Percentiles rank a stretch among this genome's conserved stretches.
These are phyloP conservation scores for Talaromyces sp. DNA, from an alignment of 2,329 filamentous ascomycete genomes.

Conservation along the genomic window DNA sequence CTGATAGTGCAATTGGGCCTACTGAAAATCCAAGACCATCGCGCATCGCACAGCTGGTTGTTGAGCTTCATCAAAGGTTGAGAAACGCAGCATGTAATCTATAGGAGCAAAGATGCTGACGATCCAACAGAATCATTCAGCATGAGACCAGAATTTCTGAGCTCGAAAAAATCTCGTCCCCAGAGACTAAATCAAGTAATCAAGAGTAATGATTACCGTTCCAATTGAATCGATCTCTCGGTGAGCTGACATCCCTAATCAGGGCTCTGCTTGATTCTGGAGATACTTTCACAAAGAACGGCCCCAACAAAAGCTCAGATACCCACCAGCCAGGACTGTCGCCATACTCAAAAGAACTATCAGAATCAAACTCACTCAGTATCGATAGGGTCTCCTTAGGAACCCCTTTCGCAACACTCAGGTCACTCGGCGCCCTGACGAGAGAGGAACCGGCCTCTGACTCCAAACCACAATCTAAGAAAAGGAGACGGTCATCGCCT, in stretches of 20 bases:
- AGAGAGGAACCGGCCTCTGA: slow-evolving; percentile 17
- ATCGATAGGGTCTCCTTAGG: slow-evolving; percentile 23
- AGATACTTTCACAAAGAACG: neutral
- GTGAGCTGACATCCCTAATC: no score
- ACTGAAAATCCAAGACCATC: slow-evolving; percentile 19
- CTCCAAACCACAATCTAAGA: slow-evolving; percentile 6
- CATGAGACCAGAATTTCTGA: slow-evolving; percentile 10
- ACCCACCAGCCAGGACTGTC: neutral
- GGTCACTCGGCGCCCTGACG: slow-evolving; percentile 21
- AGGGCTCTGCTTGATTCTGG: neutral
- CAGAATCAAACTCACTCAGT: slow-evolving; percentile 13
- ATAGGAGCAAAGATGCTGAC: neutral
- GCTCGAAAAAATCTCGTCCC: neutral
- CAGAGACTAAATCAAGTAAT: neutral
- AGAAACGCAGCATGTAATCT: neutral
- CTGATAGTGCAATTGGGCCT: slow-evolving; percentile 10
- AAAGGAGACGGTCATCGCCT: neutral
- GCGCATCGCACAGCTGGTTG: slow-evolving; percentile 18
- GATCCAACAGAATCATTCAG: slow-evolving; percentile 2
- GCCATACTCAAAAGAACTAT: neutral
- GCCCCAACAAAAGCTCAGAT: neutral
- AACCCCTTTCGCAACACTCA: slow-evolving; percentile 24
- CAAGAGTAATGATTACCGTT: neutral
- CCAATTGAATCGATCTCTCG: no score
- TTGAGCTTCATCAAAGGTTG: slow-evolving; percentile 19